Evolutionary conservation across 495 filamentous ascomycete species (phyloP).

Genomic region (Xylaria flabelliformis): DNA sequence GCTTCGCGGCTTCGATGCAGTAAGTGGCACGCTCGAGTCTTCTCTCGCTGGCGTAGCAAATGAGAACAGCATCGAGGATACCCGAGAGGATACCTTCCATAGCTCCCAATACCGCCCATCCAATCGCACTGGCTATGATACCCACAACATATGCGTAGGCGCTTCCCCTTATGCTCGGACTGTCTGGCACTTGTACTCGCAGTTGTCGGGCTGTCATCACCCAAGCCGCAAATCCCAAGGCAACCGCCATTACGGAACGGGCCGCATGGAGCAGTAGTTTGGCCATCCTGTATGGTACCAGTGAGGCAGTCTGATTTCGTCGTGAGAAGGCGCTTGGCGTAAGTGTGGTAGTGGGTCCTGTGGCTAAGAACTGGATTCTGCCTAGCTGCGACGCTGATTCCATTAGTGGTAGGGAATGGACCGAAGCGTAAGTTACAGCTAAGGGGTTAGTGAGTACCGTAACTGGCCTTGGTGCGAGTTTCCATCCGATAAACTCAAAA

Average conservation of each 20-base stretch:
- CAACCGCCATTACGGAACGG: constrained; percentile 84
- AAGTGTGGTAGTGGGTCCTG: constrained; percentile 65
- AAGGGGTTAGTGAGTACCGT: constrained; percentile 86
- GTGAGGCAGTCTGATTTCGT: constrained; percentile 50
- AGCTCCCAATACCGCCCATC: constrained; percentile 93
- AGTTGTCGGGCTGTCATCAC: constrained; percentile 86
- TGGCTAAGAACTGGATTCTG: constrained; percentile 76
- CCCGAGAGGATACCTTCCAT: constrained; percentile 93
- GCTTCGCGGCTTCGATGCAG: constrained; percentile 82
- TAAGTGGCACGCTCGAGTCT: constrained; percentile 75
- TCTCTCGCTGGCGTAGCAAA: constrained; percentile 93
- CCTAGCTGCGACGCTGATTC: constrained; percentile 76
- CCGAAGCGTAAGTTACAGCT: constrained; percentile 89
- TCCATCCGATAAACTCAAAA: constrained; percentile 44
- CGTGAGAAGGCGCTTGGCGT: constrained; percentile 63
- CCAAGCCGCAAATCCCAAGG: constrained; percentile 95
- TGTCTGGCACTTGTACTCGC: constrained; percentile 55
- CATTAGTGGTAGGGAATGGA: constrained; percentile 84
- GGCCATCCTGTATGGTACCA: constrained; percentile 80
- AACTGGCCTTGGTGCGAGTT: constrained; percentile 76
- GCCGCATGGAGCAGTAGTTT: constrained; percentile 92
- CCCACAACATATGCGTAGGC: constrained; percentile 95
- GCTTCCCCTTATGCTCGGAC: constrained; percentile 72
- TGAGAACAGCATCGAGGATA: constrained; percentile 87
- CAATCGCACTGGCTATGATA: constrained; percentile 87